Percentiles rank a stretch among this genome's conserved stretches.
These are phyloP conservation scores for Simmondsia chinensis DNA, from an alignment of 148 eudicot genomes.

Conservation along the genomic window DNA sequence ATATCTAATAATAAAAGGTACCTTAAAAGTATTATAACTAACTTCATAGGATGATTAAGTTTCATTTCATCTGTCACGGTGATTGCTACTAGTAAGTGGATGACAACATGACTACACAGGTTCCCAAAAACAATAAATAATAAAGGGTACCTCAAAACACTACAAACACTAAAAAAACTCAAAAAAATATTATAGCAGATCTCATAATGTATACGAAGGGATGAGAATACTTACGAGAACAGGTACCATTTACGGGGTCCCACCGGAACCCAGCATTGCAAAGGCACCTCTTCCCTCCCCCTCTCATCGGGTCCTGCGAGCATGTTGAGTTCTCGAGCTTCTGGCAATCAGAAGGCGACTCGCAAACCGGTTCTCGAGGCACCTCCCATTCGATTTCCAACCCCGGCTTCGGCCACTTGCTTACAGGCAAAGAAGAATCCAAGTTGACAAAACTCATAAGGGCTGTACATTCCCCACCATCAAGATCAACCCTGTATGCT, in stretches of 20 bases:
- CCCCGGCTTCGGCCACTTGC: constrained; percentile 42
- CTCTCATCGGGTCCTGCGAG: constrained; percentile 17
- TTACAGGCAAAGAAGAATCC: constrained; percentile 20
- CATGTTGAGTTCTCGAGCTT: constrained; percentile 26
- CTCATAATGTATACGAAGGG: constrained; percentile 1
- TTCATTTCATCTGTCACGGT: too few species aligned
- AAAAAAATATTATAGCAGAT: neutral
- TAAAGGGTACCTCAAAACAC: neutral
- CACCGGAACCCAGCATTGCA: constrained; percentile 31
- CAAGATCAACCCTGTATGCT: constrained; percentile 27
- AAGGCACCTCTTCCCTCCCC: constrained; percentile 29
- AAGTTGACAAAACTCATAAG: constrained; percentile 36
- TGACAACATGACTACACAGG: too few species aligned
- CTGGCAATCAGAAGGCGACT: constrained; percentile 15
- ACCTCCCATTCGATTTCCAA: constrained; percentile 37
- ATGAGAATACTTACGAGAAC: constrained; percentile 21
- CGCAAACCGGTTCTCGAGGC: constrained; percentile 35
- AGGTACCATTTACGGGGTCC: constrained; percentile 31
- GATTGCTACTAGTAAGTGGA: too few species aligned
- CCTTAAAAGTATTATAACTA: too few species aligned
- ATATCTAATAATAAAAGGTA: too few species aligned
- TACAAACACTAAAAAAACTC: neutral
- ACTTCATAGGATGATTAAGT: too few species aligned
- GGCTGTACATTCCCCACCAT: constrained; percentile 24
- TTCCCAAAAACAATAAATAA: too few species aligned